Conservation (phyloP, 805 yeast genomes). For the Nakazawaea pomicola region DNA sequence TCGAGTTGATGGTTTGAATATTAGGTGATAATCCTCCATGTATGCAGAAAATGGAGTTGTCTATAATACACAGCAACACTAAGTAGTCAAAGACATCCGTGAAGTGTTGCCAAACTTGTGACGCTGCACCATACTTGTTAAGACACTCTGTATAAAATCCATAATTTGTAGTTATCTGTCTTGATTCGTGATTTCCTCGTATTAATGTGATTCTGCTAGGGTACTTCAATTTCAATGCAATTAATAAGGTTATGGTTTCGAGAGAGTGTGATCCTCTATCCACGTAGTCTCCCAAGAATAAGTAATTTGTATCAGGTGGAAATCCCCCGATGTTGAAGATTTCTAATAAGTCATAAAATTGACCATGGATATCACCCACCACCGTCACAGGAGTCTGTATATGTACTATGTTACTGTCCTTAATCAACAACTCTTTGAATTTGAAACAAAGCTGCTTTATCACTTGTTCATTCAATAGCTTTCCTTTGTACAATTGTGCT, state of each 20-base stretch:
- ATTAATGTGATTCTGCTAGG: constrained; percentile 79
- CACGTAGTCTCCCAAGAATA: constrained; percentile 93
- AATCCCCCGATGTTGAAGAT: constrained; percentile 91
- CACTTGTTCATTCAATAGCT: constrained; percentile 65
- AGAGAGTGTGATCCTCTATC: constrained; percentile 93
- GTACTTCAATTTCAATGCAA: constrained; percentile 80
- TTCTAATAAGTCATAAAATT: constrained; percentile 88
- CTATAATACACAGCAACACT: constrained; percentile 85
- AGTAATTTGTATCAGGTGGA: constrained; percentile 89
- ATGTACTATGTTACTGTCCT: constrained; percentile 84
- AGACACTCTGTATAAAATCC: constrained; percentile 96
- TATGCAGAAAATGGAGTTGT: constrained; percentile 85
- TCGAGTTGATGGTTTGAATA: constrained; percentile 90
- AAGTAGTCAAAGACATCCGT: constrained; percentile 92
- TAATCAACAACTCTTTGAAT: constrained; percentile 72
- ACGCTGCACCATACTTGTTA: constrained; percentile 73
- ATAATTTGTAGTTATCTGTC: constrained; percentile 95
- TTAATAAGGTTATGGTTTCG: constrained; percentile 82
- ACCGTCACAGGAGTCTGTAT: constrained; percentile 85
- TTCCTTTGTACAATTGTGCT: constrained; percentile 57
- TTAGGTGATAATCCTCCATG: constrained; percentile 97
- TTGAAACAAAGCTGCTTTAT: constrained; percentile 71
- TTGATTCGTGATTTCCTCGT: constrained; percentile 93
- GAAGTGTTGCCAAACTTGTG: constrained; percentile 79
- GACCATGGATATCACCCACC: constrained; percentile 98